Conservation (phyloP, 1,139 yeast species). For the Saccharomyces pastorianus region DNA sequence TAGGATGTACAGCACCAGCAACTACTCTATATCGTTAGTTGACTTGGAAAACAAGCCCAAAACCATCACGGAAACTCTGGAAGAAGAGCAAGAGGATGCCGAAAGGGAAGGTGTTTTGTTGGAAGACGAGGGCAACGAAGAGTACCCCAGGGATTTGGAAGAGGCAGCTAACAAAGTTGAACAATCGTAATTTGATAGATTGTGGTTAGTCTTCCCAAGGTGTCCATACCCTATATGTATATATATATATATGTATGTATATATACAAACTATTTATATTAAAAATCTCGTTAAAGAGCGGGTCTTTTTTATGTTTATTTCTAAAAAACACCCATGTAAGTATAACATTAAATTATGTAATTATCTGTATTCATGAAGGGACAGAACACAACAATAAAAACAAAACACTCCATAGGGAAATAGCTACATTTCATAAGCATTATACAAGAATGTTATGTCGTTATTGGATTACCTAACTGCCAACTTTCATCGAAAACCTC, state of each 20-base stretch:
- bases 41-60: constrained; percentile 2
- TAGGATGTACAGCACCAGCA: constrained; percentile 2
- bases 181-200: no score
- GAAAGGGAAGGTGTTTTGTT: constrained; percentile 7
- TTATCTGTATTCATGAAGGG: no score
- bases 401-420: no score
- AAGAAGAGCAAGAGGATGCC: constrained; percentile 5
- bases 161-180: neutral
- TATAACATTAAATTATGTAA: no score
- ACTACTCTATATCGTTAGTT: constrained; percentile 6
- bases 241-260: no score
- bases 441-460: neutral
- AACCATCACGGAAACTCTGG: neutral
- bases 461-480: no score
- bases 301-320: no score
- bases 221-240: no score
- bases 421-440: neutral
- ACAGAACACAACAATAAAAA: no score
- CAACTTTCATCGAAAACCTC: neutral
- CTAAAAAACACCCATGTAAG: no score
- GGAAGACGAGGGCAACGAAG: constrained; percentile 8
- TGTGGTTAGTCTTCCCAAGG: neutral
- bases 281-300: no score
- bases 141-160: constrained; percentile 2
- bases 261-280: no score